Base-by-base conservation (phyloP, 1,284 basidiomycete genomes). In the Meira miltonrushii region DNA sequence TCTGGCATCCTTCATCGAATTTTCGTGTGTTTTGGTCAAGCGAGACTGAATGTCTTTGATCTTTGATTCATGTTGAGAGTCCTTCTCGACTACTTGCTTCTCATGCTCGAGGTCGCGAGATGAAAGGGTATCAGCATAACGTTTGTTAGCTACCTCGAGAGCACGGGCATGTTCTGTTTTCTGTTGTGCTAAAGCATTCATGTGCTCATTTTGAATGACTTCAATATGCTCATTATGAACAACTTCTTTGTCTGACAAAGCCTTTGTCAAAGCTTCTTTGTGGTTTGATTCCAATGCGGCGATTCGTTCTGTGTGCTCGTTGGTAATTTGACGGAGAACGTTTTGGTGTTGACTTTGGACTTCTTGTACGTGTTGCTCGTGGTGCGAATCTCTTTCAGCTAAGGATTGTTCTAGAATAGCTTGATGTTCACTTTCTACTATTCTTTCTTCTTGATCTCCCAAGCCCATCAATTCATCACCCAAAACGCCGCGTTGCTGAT, bases 1-100 rank as follows among this genome's bases (percentile, higher is more conserved):
- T 25, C 72, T 64, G 10, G 68, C 68, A 53, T 74, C 70, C 17
- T 60, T 62, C 39, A 71, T 44, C 4, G 68, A 64, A 8, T 62
- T 62, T 2, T 72, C 67, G 55, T 72, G 70, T 19, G 59, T 33
- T 54, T 67, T 65, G 54, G 44, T 57, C n/a, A 65, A 62, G 17
- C 66, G 62, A 21, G 68, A 64, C 21, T 67, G 28, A 2, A 65
- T 51, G 2, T 57, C 57, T 28, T 61, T 61, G 11, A 73, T 37
- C 19, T 49, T 56, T 9, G 55, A 52, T n/a, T 59, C 41, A 47
- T 69, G 62, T 19, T 37, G 17, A 9, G 28, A 19, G n/a, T 63
- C 37, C 11, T 19, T 19, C 6, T 44, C 39, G 7, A 50, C 49
- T 13, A 72, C 46, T 21, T 61, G 54, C 40, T 55, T 40, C 2